Conservation (phyloP, 495 filamentous ascomycete species). For the Pyrenopolyporus hunteri region DNA sequence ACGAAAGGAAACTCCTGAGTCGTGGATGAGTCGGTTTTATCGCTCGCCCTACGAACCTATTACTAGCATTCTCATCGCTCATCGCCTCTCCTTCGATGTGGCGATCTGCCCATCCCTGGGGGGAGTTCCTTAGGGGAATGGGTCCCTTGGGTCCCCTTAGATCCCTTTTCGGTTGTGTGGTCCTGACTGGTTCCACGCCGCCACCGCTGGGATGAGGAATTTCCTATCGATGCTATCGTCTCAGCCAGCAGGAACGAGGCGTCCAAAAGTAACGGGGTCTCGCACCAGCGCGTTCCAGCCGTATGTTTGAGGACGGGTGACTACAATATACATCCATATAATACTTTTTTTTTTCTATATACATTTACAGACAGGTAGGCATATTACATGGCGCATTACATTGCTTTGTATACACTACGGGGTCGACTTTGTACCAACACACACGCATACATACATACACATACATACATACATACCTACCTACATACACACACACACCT, state of each 20-base stretch:
- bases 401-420: too few relatives aligned
- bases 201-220: slow-evolving; percentile 36
- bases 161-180: slow-evolving; percentile 21
- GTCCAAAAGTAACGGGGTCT: slow-evolving; percentile 21
- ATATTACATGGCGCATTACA: too few relatives aligned
- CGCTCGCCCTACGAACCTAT: slow-evolving; percentile 14
- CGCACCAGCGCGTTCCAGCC: slow-evolving; percentile 35
- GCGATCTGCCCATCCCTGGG: slow-evolving; percentile 33
- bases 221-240: slow-evolving; percentile 34
- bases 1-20: slow-evolving; percentile 23
- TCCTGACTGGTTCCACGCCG: slow-evolving; percentile 35
- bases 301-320: slow-evolving; percentile 8
- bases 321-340: slow-evolving; percentile 1
- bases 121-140: slow-evolving; percentile 18
- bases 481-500: neutral
- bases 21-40: slow-evolving; percentile 24
- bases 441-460: neutral
- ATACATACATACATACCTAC: slow-evolving; percentile 2
- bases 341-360: too few relatives aligned
- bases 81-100: slow-evolving; percentile 16
- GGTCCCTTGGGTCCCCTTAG: slow-evolving; percentile 10
- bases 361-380: neutral
- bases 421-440: slow-evolving; percentile 1
- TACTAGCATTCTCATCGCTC: slow-evolving; percentile 22
- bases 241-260: slow-evolving; percentile 39